A percentile compares a stretch with the other conserved stretches of the same genome.
Conservation (phyloP, 2,329 filamentous ascomycete species). For the Epichloe typhina region DNA sequence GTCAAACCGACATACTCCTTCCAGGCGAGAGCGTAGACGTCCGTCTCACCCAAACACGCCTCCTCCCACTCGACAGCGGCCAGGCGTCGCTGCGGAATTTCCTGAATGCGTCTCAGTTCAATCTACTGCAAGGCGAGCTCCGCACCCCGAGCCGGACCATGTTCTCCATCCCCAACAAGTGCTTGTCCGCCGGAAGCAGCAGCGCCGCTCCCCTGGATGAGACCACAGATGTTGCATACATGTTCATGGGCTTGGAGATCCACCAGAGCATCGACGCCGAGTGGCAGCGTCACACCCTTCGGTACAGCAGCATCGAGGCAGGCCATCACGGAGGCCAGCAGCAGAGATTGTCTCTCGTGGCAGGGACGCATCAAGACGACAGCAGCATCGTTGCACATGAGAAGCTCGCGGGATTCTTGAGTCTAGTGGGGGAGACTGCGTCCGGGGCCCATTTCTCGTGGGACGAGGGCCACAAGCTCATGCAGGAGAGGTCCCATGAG, state of each 20-base stretch:
- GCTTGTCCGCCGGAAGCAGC: slow-evolving; percentile 3
- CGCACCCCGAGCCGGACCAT: slow-evolving; percentile 22
- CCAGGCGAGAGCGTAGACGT: slow-evolving; percentile 34
- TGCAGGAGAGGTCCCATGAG: slow-evolving; percentile 15
- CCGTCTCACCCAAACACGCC: slow-evolving; percentile 25
- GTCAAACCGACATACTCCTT: slow-evolving; percentile 30
- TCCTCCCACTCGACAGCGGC: slow-evolving; percentile 25
- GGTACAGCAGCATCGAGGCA: slow-evolving; percentile 38
- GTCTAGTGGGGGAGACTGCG: slow-evolving; percentile 16
- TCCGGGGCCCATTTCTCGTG: slow-evolving; percentile 21
- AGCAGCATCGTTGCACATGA: background rate
- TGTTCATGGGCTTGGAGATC: slow-evolving; percentile 40
- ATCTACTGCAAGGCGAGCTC: slow-evolving; percentile 28
- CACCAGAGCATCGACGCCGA: slow-evolving; percentile 30
- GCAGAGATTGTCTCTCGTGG: slow-evolving; percentile 33
- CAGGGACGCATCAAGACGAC: slow-evolving; percentile 1
- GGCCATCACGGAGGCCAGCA: slow-evolving; percentile 37
- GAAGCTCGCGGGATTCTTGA: slow-evolving; percentile 11
- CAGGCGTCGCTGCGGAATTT: slow-evolving; percentile 29
- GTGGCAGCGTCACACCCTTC: slow-evolving; percentile 31
- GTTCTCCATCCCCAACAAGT: slow-evolving; percentile 19
- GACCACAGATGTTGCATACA: slow-evolving; percentile 16
- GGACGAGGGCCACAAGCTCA: slow-evolving; percentile 17
- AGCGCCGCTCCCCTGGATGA: background rate
- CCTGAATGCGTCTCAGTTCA: slow-evolving; percentile 30